phyloP scores from a whole-genome alignment of 2,329 filamentous ascomycete species.

The Tolypocladium paradoxum region DNA sequence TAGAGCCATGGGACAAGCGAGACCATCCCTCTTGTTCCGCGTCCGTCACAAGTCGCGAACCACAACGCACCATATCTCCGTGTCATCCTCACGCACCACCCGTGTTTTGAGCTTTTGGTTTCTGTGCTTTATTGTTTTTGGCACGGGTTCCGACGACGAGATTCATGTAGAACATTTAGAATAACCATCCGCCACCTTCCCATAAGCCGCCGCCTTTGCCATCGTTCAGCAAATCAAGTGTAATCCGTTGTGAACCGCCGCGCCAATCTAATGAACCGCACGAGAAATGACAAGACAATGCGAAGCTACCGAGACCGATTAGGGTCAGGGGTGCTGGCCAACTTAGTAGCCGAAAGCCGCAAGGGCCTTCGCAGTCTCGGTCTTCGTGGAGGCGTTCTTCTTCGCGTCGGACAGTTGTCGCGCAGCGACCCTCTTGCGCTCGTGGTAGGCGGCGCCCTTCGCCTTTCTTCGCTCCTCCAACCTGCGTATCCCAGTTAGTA shows the following conservation, averaged over 20 bases:
- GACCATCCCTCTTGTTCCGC: constrained; percentile 2
- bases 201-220: constrained; percentile 29
- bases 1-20: neutral
- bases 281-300: constrained; percentile 35
- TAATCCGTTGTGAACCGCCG: constrained; percentile 38
- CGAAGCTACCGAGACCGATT: constrained; percentile 21
- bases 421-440: constrained; percentile 95
- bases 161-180: constrained; percentile 24
- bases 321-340: constrained; percentile 18
- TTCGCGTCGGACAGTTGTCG: constrained; percentile 86
- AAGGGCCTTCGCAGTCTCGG: constrained; percentile 80
- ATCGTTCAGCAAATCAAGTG: constrained; percentile 37
- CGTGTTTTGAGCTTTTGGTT: constrained; percentile 9
- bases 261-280: constrained; percentile 44
- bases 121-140: constrained; percentile 25
- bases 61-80: neutral
- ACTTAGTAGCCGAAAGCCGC: constrained; percentile 82
- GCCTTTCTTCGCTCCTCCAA: constrained; percentile 99
- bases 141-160: constrained; percentile 19
- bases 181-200: constrained; percentile 20
- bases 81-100: constrained; percentile 3
- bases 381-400: constrained; percentile 80
- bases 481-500: constrained; percentile 37
- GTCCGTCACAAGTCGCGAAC: neutral
- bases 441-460: constrained; percentile 98